These are phyloP conservation scores for Dipodascus geniculatus DNA, from an alignment of 805 yeast genomes.

Conservation along the genomic window DNA sequence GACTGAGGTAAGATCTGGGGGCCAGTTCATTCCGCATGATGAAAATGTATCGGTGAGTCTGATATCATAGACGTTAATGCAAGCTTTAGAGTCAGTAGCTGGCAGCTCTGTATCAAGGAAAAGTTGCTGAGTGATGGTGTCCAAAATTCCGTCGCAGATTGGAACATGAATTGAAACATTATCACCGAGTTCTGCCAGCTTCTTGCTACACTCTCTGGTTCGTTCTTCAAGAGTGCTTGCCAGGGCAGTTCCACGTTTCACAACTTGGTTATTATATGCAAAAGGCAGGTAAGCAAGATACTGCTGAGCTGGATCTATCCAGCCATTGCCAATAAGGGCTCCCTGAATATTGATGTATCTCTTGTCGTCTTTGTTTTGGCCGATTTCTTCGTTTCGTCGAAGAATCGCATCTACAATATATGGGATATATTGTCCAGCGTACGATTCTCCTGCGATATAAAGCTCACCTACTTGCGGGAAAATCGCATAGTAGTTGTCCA, in stretches of 20 bases:
- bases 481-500: constrained; percentile 49
- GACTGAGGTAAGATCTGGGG: constrained; percentile 43
- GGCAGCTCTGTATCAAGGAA: constrained; percentile 9
- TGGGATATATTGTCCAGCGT: constrained; percentile 95
- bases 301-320: constrained; percentile 85
- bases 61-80: constrained; percentile 78
- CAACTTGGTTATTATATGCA: constrained; percentile 44
- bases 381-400: constrained; percentile 29
- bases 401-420: constrained; percentile 60
- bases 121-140: constrained; percentile 23
- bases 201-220: constrained; percentile 18
- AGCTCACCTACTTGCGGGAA: constrained; percentile 62
- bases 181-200: constrained; percentile 14
- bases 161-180: constrained; percentile 15
- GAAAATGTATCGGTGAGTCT: constrained; percentile 64
- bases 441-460: constrained; percentile 86
- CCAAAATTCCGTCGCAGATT: constrained; percentile 33
- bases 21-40: constrained; percentile 91
- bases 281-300: constrained; percentile 70
- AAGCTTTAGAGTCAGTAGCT: constrained; percentile 29
- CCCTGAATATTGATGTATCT: constrained; percentile 43
- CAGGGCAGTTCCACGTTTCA: constrained; percentile 26
- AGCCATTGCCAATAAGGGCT: constrained; percentile 79
- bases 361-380: neutral
- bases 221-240: constrained; percentile 14